Conservation (phyloP, 129 eudicot species). For the Flaveria bidentis region DNA sequence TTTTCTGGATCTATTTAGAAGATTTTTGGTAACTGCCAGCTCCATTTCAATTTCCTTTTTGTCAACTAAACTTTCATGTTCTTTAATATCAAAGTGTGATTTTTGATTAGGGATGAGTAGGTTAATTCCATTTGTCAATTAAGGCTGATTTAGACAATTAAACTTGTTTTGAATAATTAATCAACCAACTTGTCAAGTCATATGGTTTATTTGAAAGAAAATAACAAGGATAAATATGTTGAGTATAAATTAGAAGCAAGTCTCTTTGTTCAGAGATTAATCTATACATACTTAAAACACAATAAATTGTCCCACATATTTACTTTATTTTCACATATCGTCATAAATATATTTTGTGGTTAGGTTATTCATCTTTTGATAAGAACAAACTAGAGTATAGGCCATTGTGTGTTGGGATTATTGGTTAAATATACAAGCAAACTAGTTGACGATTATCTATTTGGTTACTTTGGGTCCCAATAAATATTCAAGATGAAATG, state of each 20-base stretch:
- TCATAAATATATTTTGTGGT: too few species aligned
- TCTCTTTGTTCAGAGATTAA: background rate
- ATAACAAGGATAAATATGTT: background rate
- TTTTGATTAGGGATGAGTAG: background rate
- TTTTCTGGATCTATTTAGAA: background rate
- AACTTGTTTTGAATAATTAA: background rate
- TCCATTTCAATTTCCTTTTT: background rate
- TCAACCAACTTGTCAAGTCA: constrained; percentile 6
- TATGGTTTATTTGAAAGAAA: background rate
- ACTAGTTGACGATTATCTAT: background rate
- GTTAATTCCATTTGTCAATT: background rate
- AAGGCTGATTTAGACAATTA: background rate
- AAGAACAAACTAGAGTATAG: too few species aligned
- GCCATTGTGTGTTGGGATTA: too few species aligned
- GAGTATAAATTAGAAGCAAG: background rate
- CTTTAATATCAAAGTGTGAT: background rate
- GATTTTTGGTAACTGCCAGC: background rate
- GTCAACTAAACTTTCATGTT: background rate
- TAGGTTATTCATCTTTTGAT: too few species aligned
- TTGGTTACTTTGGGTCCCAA: background rate
- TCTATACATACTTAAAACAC: background rate
- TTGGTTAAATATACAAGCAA: too few species aligned
- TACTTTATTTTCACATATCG: background rate
- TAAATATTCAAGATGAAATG: background rate
- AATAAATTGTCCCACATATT: background rate